Evolutionary conservation across 2,329 filamentous ascomycete species (phyloP), one percentile per base, ranked within the genome.

Genomic region (Gnomoniopsis sp.): DNA sequence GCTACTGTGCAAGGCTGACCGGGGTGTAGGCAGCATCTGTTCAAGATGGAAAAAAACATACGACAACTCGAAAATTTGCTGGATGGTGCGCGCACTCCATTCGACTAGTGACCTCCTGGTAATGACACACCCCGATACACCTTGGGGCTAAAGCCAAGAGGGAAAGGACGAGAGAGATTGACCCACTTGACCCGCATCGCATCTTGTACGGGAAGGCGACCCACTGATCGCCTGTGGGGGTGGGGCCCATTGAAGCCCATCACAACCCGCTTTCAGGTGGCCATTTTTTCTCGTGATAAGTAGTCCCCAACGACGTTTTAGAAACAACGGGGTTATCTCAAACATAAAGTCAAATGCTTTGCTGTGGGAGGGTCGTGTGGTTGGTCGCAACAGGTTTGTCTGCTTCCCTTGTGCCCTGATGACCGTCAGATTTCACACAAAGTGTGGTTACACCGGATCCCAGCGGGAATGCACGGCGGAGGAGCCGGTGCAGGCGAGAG

Each of bases 401-500:
- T 36, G 30, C 12, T 41, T 3, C 2, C 6, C 3, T 8, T n/a
- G n/a, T n/a, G n/a, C n/a, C 33, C 33, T 48, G 46, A 19, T 15
- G 21, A 38, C 12, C 12, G 34, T 12, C 34, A 21, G 10, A 50
- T 22, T 22, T 22, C 17, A 17, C 38, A 6, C 6, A 17, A n/a
- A 22, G 22, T 19, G 34, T 38, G 26, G 53, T 55, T 49, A 26
- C 46, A 49, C 33, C 43, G 44, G 44, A 30, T 34, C 38, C 33
- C 44, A 44, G 23, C 30, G 33, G 44, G 44, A 47, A 55, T 43
- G 46, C 53, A 49, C 44, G 46, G 21, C n/a, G 21, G 22, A 22
- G 34, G 15, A 55, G 53, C 53, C 46, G 52, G 30, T 38, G 52
- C 52, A 55, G 44, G 23, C 38, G 38, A 33, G 26, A 34, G 23